Conservation (phyloP, 306 rosid species). For the Comarum palustre region DNA sequence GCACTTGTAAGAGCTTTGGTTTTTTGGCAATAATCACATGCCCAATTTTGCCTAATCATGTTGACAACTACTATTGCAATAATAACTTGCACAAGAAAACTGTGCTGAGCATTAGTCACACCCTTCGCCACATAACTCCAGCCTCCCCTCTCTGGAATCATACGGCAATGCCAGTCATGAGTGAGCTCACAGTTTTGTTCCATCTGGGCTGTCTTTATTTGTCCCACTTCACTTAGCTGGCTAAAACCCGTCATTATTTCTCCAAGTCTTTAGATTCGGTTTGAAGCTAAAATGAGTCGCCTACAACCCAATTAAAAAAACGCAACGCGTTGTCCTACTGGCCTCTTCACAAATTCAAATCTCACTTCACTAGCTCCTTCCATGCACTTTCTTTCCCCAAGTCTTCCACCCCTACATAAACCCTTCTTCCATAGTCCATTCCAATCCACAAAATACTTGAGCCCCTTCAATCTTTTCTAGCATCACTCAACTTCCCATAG, state of each 20-base stretch:
- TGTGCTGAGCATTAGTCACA: neutral
- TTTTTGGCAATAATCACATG: slow-evolving; percentile 6
- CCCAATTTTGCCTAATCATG: neutral
- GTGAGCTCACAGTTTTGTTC: neutral
- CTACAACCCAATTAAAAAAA: neutral
- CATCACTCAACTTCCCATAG: neutral
- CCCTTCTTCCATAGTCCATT: neutral
- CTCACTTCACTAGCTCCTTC: slow-evolving; percentile 8
- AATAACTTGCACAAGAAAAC: neutral
- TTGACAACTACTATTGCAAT: neutral
- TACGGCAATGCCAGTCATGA: neutral
- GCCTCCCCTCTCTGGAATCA: neutral
- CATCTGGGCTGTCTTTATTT: neutral
- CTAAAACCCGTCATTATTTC: neutral
- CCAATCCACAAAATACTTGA: slow-evolving; percentile 2
- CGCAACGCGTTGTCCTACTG: slow-evolving; percentile 44
- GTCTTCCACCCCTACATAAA: slow-evolving; percentile 19
- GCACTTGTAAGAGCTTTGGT: neutral
- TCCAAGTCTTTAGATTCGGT: slow-evolving; percentile 14
- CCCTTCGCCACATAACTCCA: slow-evolving; percentile 23
- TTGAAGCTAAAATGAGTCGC: neutral
- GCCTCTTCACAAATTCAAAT: slow-evolving; percentile 12
- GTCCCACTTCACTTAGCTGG: neutral
- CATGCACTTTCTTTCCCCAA: slow-evolving; percentile 5
- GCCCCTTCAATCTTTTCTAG: neutral